phyloP scores from a whole-genome alignment of 1,139 yeast genomes.

The Maudiozyma humilis region DNA sequence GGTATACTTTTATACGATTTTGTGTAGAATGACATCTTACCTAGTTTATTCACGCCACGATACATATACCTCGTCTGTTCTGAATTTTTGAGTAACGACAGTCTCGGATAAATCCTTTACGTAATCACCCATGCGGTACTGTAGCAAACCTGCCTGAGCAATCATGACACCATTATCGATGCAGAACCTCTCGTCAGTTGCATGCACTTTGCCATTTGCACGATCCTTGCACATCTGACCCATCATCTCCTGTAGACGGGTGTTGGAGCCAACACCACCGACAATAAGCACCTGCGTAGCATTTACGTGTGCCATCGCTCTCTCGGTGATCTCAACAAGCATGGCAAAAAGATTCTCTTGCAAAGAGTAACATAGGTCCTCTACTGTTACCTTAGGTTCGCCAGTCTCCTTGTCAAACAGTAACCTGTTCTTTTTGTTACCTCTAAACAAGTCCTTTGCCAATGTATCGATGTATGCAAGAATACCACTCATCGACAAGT shows the following conservation, averaged over 20 bases:
- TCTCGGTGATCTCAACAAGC: conserved; percentile 95
- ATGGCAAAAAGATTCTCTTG: conserved; percentile 90
- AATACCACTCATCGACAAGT: conserved; percentile 91
- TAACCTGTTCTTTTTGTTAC: conserved; percentile 43
- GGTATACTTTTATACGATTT: no score
- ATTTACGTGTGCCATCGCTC: conserved; percentile 97
- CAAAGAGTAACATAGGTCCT: conserved; percentile 83
- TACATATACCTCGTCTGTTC: conserved; percentile 91
- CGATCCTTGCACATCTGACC: conserved; percentile 82
- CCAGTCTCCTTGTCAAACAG: conserved; percentile 44
- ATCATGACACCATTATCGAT: conserved; percentile 98
- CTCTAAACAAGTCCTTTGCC: conserved; percentile 61
- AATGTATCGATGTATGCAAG: conserved; percentile 73
- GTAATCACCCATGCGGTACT: conserved; percentile 70
- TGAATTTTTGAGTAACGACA: conserved; percentile 84
- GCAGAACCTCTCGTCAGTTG: conserved; percentile 95
- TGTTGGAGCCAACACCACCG: conserved; percentile 96
- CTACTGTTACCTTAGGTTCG: conserved; percentile 53
- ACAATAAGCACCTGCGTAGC: conserved; percentile 85
- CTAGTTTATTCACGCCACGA: conserved; percentile 58
- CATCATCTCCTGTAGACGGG: conserved; percentile 93
- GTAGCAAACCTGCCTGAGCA: conserved; percentile 92
- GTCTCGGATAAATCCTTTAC: conserved; percentile 55
- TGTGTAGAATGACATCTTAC: neutral
- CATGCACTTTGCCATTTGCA: conserved; percentile 68